Evolutionary conservation across 1,284 basidiomycete species (phyloP), one percentile per base, ranked within the genome.

Genomic region (Ustilago loliicola): DNA sequence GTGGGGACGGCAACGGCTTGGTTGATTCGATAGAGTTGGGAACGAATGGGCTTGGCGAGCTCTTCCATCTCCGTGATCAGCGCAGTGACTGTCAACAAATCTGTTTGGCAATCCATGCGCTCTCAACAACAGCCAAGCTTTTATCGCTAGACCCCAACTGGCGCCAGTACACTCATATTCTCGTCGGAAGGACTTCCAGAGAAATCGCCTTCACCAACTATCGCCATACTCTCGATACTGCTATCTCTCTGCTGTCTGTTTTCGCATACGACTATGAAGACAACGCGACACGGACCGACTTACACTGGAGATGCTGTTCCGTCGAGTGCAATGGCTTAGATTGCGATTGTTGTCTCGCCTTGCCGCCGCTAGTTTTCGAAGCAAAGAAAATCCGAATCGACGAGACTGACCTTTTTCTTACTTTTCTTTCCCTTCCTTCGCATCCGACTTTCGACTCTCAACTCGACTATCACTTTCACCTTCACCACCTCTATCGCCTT

Each of bases 371-470:
- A 34, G 34, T 47, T 47, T 36, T 48, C 7, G 19, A 2, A 21
- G 11, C n/a, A 9, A 47, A 47, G 29, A 63, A 72, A 63, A 48
- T 11, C 38, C 15, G 36, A 34, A 51, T 36, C 5, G 40, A 59
- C 36, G 58, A 65, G 60, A 69, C 66, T 74, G 66, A 69, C 72
- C 58, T 59, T 66, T 62, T 60, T n/a, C 19, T 27, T 27, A 53
- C 34, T 66, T 63, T 52, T 10, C 19, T 34, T 27, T 54, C 32
- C 27, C 29, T 47, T 19, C 42, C 32, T 27, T 32, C 36, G 27
- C 56, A 23, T 23, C 34, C 51, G 15, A 36, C 40, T 27, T 66
- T 29, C 38, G 58, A n/a, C 56, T 53, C 62, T 17, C 29, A 6
- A n/a, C n/a, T 45, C 55, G 23, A 36, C 38, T 29, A 30, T 21